phyloP scores from a whole-genome alignment of 78 protist genomes.

The Dictyostelium citrinum region DNA sequence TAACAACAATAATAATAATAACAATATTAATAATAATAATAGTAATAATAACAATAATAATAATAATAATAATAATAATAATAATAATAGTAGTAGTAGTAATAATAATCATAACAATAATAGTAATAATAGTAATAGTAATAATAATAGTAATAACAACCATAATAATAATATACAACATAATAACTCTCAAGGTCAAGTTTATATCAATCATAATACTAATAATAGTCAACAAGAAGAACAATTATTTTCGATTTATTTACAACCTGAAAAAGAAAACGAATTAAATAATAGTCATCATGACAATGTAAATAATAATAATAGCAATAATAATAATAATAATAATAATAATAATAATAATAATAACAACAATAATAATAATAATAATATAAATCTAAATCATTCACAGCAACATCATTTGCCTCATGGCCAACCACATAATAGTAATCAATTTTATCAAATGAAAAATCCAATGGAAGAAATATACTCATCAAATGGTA shows the following conservation, averaged over 20 bases:
- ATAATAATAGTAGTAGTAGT: not conserved
- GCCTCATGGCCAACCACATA: constrained; percentile 2
- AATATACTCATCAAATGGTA: not conserved
- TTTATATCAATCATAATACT: not conserved
- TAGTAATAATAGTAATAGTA: not conserved
- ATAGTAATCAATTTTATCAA: not conserved
- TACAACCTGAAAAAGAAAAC: constrained; percentile 32
- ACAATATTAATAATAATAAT: not conserved
- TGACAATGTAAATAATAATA: not conserved
- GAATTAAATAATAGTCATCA: not conserved
- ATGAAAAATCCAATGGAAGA: not conserved
- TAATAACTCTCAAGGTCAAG: not conserved
- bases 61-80: not conserved
- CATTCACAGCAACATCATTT: constrained; percentile 24
- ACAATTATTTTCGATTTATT: constrained; percentile 21
- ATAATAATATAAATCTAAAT: not conserved
- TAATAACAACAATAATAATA: too few species aligned
- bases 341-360: not conserved
- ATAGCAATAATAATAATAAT: not conserved
- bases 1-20: not conserved
- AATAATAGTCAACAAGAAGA: not conserved
- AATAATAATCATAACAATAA: not conserved
- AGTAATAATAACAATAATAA: not conserved
- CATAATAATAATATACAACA: not conserved
- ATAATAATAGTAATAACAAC: not conserved